Base-by-base conservation (phyloP, 495 filamentous ascomycete species). In the Amniculicola lignicola region DNA sequence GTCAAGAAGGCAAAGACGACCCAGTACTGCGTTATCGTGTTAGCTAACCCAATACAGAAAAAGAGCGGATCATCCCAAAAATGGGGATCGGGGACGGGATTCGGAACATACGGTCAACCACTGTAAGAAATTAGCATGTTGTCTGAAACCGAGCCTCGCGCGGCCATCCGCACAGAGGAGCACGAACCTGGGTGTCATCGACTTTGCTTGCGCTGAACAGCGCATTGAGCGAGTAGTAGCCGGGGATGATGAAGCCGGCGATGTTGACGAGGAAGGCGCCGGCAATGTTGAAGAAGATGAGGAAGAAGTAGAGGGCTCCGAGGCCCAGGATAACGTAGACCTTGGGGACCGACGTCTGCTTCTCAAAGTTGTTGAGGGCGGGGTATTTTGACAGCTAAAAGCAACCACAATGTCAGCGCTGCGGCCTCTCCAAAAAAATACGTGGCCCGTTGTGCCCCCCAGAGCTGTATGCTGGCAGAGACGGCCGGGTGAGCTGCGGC, bases 201-300 rank as follows among this genome's bases (percentile, higher is more conserved):
- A 77, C 65, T 70, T 88, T 95, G 67, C 74, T 75, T 22, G 82
- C 64, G 52, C 83, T 90, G 76, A 97, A 97, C 52, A 99, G 75
- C 18, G 93, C 92, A 57, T 85, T 79, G 35, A 99, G 77, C 29
- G 91, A 96, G 72, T 96, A 99, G 78, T 99, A 99, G 52, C 85
- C 91, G 41, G 93, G 93, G 57, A 99, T 78, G 44, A 91, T 70
- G 69, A 97, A 99, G 47, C 93, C 93, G 47, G 94, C 94, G 59
- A 94, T 76, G 76, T 99, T 99, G 69, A 94, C 93, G 59, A 99
- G 82, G 71, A 97, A 87, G 71, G 93, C 88, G 67, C 93, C 92
- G 57, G 89, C 93, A 63, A 96, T 91, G 81, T 99, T 99, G 81
- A 99, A 94, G 80, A 97, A 86, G 74, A 97, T 88, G 15, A 99